These are phyloP conservation scores for Blastocystis sp. DNA, from an alignment of 352 stramenopile species.

Conservation along the genomic window DNA sequence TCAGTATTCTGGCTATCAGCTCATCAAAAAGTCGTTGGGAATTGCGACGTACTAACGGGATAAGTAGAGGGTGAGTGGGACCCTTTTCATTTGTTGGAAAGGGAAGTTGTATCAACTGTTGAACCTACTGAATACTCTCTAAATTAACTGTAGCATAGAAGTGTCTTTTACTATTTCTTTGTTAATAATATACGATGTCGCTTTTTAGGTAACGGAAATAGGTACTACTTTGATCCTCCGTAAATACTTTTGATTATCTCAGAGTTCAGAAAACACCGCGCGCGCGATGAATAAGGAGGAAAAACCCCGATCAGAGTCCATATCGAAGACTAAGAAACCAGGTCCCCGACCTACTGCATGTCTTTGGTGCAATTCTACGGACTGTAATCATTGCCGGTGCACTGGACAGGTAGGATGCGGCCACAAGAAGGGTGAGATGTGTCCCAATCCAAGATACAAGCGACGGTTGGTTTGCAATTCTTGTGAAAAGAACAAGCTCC, in stretches of 20 bases:
- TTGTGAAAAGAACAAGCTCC: slow-evolving; percentile 61
- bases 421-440: slow-evolving; percentile 62
- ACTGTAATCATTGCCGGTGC: slow-evolving; percentile 52
- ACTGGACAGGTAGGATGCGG: slow-evolving; percentile 33
- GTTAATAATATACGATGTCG: no score
- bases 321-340: slow-evolving; percentile 21
- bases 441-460: slow-evolving; percentile 57
- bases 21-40: slow-evolving; percentile 23
- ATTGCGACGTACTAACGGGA: background rate
- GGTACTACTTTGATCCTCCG: no score
- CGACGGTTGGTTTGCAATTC: slow-evolving; percentile 57
- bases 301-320: background rate
- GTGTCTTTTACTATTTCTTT: no score
- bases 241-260: no score
- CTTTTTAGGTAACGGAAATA: no score
- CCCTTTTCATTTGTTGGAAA: no score
- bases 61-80: no score
- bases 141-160: no score
- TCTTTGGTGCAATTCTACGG: slow-evolving; percentile 39
- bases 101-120: no score
- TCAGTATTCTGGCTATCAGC: slow-evolving; percentile 29
- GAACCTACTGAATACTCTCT: no score
- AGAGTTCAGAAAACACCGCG: no score
- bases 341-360: slow-evolving; percentile 18
- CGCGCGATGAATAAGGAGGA: background rate